These are phyloP conservation scores for Berberis vulgaris DNA, from an alignment of 164 flowering plant genomes.

Conservation along the genomic window DNA sequence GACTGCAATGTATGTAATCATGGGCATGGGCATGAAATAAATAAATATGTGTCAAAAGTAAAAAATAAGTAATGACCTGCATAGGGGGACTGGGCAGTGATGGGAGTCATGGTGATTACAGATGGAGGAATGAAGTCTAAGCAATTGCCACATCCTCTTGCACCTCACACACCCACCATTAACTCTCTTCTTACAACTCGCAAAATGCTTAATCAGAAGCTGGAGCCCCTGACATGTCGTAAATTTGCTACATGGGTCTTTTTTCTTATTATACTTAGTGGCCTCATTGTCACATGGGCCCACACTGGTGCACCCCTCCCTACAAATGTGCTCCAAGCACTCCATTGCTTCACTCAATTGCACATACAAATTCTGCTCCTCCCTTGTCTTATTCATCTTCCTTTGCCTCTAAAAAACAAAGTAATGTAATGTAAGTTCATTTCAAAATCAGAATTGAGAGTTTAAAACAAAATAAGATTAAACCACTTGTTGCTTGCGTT, in stretches of 20 bases:
- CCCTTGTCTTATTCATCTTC: constrained; percentile 33
- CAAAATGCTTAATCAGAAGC: constrained; percentile 63
- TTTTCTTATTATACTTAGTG: constrained; percentile 18
- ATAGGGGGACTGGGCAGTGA: constrained; percentile 76
- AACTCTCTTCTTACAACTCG: constrained; percentile 53
- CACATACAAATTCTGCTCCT: constrained; percentile 48
- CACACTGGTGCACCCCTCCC: constrained; percentile 78
- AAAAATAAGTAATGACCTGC: constrained; percentile 52
- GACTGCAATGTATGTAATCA: not conserved
- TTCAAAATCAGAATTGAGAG: not conserved
- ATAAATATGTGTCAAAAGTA: not conserved
- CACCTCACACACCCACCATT: constrained; percentile 70
- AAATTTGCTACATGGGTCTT: constrained; percentile 52
- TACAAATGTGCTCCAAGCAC: constrained; percentile 78
- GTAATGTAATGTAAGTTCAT: too few species aligned
- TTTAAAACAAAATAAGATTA: not conserved
- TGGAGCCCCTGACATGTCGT: constrained; percentile 75
- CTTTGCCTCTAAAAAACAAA: constrained; percentile 30
- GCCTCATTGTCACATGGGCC: constrained; percentile 62
- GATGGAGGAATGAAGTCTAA: constrained; percentile 68
- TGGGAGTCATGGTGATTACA: constrained; percentile 48
- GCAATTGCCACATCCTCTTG: constrained; percentile 95
- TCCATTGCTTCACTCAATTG: constrained; percentile 94
- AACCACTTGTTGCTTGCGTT: not conserved
- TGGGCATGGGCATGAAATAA: not conserved